Conservation (phyloP, 805 yeast genomes). For the Metschnikowia noctiluminum region DNA sequence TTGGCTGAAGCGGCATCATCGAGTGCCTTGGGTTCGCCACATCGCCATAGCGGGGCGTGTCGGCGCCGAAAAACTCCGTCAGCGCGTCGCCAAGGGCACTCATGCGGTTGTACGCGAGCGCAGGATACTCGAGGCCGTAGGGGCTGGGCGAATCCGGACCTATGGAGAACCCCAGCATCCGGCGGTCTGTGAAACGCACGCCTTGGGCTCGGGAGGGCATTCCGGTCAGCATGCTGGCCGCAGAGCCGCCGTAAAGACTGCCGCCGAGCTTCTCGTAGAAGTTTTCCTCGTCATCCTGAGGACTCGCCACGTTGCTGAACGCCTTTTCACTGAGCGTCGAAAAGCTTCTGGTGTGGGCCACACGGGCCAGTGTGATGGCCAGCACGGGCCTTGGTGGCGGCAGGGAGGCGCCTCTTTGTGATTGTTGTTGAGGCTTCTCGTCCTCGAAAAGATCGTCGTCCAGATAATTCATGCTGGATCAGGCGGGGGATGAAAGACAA, state of each 20-base stretch:
- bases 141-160: conserved; percentile 1
- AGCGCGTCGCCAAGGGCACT: conserved; percentile 6
- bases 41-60: not conserved
- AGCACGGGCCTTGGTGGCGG: conserved; percentile 3
- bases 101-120: conserved; percentile 14
- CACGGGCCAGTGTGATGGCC: not conserved
- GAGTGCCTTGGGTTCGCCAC: conserved; percentile 4
- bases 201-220: not conserved
- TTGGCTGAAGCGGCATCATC: conserved; percentile 13
- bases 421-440: conserved; percentile 7
- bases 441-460: conserved; percentile 20
- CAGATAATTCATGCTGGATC: conserved; percentile 6
- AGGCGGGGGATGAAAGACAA: not conserved
- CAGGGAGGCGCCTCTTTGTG: not conserved
- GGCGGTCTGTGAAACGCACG: conserved; percentile 8
- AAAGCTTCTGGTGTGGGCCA: conserved; percentile 9
- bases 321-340: conserved; percentile 11
- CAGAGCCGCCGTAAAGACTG: conserved; percentile 14
- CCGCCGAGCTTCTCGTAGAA: conserved; percentile 20
- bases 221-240: conserved; percentile 2
- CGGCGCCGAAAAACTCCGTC: not conserved
- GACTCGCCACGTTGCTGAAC: conserved; percentile 5
- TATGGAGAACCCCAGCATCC: conserved; percentile 9
- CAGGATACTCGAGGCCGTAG: conserved; percentile 15
- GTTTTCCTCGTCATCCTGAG: conserved; percentile 15